These are phyloP conservation scores for Boletales sp. DNA, from an alignment of 768 basidiomycete genomes.

Conservation along the genomic window DNA sequence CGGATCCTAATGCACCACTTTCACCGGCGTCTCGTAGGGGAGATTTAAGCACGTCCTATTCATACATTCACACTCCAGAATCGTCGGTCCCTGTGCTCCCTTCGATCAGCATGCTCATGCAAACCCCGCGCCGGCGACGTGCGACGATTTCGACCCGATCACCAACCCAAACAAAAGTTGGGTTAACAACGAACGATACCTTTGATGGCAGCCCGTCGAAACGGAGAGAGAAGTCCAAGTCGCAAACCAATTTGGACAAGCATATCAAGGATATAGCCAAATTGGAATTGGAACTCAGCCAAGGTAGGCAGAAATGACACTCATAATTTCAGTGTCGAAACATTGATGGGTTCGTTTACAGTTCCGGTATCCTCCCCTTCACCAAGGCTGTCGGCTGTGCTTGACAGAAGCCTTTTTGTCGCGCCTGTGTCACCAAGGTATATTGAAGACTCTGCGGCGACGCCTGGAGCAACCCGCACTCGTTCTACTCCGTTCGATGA, in stretches of 20 bases:
- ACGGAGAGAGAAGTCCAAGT: slow-evolving; percentile 61
- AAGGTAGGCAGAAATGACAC: slow-evolving; percentile 40
- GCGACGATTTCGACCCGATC: slow-evolving; percentile 70
- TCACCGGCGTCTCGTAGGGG: slow-evolving; percentile 15
- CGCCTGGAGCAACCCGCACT: slow-evolving; percentile 13
- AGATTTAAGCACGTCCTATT: slow-evolving; percentile 22
- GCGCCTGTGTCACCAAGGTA: slow-evolving; percentile 40
- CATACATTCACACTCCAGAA: slow-evolving; percentile 17
- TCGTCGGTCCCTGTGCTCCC: slow-evolving; percentile 19
- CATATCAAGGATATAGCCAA: slow-evolving; percentile 66
- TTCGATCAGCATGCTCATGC: slow-evolving; percentile 18
- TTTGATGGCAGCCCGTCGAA: slow-evolving; percentile 56
- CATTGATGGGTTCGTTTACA: slow-evolving; percentile 8
- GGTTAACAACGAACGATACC: slow-evolving; percentile 26
- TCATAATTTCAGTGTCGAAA: neutral
- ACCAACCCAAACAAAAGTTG: slow-evolving; percentile 38
- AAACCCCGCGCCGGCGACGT: slow-evolving; percentile 41
- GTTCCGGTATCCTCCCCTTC: slow-evolving; percentile 40
- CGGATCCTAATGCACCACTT: slow-evolving; percentile 14
- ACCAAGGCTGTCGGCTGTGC: slow-evolving; percentile 56
- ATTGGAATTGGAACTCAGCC: slow-evolving; percentile 62
- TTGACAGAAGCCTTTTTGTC: slow-evolving; percentile 70
- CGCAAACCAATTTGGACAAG: slow-evolving; percentile 59
- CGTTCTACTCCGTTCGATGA: slow-evolving; percentile 34
- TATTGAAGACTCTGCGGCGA: slow-evolving; percentile 35